These are phyloP conservation scores for Pythium insidiosum DNA, from an alignment of 352 stramenopile genomes.

Conservation along the genomic window DNA sequence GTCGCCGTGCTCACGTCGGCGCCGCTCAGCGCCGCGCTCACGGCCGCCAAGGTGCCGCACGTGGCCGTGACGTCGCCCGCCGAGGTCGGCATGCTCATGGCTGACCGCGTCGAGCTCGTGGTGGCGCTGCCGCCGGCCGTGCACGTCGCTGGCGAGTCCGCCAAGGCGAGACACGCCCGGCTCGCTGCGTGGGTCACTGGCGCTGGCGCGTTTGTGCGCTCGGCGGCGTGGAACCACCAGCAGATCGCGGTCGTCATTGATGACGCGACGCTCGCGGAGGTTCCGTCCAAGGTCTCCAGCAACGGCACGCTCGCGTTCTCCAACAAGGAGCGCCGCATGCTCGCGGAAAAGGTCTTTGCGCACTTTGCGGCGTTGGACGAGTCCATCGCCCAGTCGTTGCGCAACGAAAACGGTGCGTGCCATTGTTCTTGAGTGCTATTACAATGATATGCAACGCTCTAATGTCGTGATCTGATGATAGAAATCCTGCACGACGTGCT, in stretches of 20 bases:
- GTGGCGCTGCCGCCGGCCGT: conserved; percentile 41
- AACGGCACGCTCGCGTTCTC: conserved; percentile 62
- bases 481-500: conserved; percentile 82
- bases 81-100: conserved; percentile 63
- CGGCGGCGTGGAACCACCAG: conserved; percentile 83
- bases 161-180: conserved; percentile 30
- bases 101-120: conserved; percentile 60
- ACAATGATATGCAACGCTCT: not conserved
- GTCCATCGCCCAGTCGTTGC: conserved; percentile 44
- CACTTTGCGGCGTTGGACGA: conserved; percentile 70
- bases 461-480: not conserved
- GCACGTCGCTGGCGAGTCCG: conserved; percentile 16
- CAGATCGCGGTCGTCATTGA: conserved; percentile 79
- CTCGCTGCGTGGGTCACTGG: conserved; percentile 66
- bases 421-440: too few relatives aligned
- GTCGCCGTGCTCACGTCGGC: conserved; percentile 55
- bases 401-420: conserved; percentile 26
- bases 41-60: conserved; percentile 67
- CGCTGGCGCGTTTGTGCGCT: conserved; percentile 72
- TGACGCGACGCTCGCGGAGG: conserved; percentile 36
- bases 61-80: conserved; percentile 47
- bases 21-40: conserved; percentile 41
- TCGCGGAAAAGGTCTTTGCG: conserved; percentile 77
- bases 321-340: conserved; percentile 47
- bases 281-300: conserved; percentile 51